Conservation (phyloP, 345 rosid species). For the Populus ilicifolia region DNA sequence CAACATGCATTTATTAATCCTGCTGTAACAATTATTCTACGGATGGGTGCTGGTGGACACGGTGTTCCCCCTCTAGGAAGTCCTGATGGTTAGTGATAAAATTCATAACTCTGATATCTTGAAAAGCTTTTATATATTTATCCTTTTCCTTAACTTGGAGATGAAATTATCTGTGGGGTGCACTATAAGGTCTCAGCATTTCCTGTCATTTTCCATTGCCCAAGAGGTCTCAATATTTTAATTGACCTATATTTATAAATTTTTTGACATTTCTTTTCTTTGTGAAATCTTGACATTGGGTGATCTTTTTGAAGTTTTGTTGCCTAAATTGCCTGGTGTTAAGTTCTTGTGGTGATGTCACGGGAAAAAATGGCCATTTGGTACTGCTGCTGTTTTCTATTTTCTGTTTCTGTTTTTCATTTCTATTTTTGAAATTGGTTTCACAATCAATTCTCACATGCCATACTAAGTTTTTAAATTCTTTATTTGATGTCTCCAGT, state of each 20-base stretch:
- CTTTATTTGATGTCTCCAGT: too few relatives aligned
- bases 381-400: too few relatives aligned
- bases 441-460: too few relatives aligned
- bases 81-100: slow-evolving; percentile 73
- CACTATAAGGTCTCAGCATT: not conserved
- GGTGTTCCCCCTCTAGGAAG: slow-evolving; percentile 99
- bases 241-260: too few relatives aligned
- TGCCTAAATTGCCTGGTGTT: not conserved
- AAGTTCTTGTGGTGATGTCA: not conserved
- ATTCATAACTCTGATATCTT: not conserved
- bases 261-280: not conserved
- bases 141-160: not conserved
- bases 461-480: too few relatives aligned
- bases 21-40: slow-evolving; percentile 85
- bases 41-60: slow-evolving; percentile 99
- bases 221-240: not conserved
- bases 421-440: too few relatives aligned
- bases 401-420: too few relatives aligned
- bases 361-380: not conserved
- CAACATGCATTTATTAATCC: slow-evolving; percentile 98
- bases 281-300: not conserved
- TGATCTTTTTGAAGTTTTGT: not conserved
- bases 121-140: not conserved
- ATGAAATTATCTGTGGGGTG: not conserved
- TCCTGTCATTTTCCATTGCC: not conserved